Base-by-base conservation (phyloP, 2,329 filamentous ascomycete genomes). In the Aspergillus ibericus region DNA sequence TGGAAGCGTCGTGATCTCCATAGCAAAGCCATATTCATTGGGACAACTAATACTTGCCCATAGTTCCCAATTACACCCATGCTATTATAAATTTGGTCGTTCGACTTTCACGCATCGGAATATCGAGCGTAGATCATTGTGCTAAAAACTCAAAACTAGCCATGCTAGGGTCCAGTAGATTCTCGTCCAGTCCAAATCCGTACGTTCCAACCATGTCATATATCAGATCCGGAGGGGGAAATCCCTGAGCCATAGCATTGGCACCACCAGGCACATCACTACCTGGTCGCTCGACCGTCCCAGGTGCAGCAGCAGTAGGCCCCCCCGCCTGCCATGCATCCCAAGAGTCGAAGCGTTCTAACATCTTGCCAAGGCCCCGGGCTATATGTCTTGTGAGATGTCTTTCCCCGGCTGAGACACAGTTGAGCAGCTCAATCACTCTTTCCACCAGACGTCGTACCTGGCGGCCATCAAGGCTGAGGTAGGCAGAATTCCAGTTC, bases 151-250 rank as follows among this genome's bases (percentile, higher is more conserved):
- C 75, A 63, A 77, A 77, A 60, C 70, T 75, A 15, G 75, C 71
- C 71, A 77, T 75, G 50, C 72, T 77, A 13, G 75, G 75, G 64
- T 77, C 75, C 40, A 77, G 66, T 53, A 77, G 60, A 59, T 77
- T 75, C 63, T 77, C 75, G 48, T 77, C 75, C 35, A 77, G 63
- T 6, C 74, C 74, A 55, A 77, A 77, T 12, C 75, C 75, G 63
- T 77, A 77, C 15, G 75, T 76, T 16, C 75, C 75, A n/a, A 77
- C 74, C 75, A 77, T 77, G 48, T 75, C 73, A 58, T 76, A 77
- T 35, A 77, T 77, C 59, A 77, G 56, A 61, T 77, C 75, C 7
- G 74, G 75, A 3, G 75, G 74, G 6, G 74, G 74, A 44, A 76
- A 76, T 7, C 73, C 74, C 55, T 77, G 74, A 1, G 74, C 73